phyloP scores from a whole-genome alignment of 2,329 filamentous ascomycete species.

The Metarhizium brunneum region DNA sequence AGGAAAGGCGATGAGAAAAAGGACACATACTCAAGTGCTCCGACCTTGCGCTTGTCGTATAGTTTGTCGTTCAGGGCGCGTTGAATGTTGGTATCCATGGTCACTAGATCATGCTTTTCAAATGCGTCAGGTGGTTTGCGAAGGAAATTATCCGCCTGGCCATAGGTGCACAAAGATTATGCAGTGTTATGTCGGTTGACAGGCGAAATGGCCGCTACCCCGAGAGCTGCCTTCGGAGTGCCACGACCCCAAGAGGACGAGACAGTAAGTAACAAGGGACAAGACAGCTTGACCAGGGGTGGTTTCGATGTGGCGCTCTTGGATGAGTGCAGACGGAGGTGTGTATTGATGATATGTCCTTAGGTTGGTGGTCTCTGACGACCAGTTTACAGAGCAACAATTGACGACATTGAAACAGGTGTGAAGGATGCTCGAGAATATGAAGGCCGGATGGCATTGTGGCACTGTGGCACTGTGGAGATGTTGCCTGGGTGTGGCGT shows the following conservation, averaged over 20 bases:
- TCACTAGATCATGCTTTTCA: conserved; percentile 2
- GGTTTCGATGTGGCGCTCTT: background rate
- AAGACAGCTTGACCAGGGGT: background rate
- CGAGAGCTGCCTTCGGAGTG: background rate
- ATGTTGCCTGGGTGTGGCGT: background rate
- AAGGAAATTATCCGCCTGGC: background rate
- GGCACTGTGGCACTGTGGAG: background rate
- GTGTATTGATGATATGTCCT: background rate
- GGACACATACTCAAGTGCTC: conserved; percentile 76
- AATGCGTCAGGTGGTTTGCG: background rate
- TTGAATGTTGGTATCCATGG: conserved; percentile 83
- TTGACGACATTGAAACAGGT: background rate
- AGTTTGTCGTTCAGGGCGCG: conserved; percentile 94
- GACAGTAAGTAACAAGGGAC: background rate
- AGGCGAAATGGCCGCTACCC: background rate
- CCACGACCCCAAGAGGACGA: background rate
- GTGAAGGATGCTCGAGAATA: background rate
- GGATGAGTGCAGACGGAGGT: background rate
- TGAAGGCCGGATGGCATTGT: background rate
- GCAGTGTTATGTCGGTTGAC: background rate
- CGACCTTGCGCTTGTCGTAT: conserved; percentile 95
- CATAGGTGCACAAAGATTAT: background rate
- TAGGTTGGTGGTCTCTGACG: background rate
- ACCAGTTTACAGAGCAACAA: background rate
- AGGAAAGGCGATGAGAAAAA: background rate